Evolutionary conservation across 2,329 filamentous ascomycete genomes (phyloP).

Genomic region (Aspergillus quadricinctus): DNA sequence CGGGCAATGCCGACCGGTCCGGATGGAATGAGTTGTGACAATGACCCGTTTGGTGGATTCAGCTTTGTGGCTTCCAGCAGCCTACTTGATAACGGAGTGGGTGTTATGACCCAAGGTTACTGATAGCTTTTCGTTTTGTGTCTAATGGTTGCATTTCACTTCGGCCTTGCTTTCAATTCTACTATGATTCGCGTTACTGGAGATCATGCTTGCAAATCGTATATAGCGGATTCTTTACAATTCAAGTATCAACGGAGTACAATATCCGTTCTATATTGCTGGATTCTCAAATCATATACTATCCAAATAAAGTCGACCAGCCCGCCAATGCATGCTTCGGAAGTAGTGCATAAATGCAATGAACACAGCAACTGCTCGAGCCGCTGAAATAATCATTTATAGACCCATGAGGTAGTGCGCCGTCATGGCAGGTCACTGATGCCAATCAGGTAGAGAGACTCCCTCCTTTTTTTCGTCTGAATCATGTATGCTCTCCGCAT

Average conservation of each 20-base stretch:
- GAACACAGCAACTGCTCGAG: not conserved
- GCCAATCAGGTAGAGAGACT: not conserved
- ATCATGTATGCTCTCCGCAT: not conserved
- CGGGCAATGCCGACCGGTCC: slow-evolving; percentile 16
- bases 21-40: slow-evolving; percentile 22
- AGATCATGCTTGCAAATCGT: not conserved
- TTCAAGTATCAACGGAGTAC: not conserved
- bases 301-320: not conserved
- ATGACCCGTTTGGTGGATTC: slow-evolving; percentile 46
- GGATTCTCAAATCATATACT: not conserved
- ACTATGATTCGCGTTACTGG: not conserved
- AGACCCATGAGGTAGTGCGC: not conserved
- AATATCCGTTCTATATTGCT: not conserved
- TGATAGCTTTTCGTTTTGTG: slow-evolving; percentile 8
- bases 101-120: slow-evolving; percentile 23
- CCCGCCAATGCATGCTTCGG: not conserved
- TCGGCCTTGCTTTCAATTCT: not conserved
- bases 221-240: not conserved
- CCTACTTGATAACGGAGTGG: slow-evolving; percentile 39
- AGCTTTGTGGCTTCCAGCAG: slow-evolving; percentile 47
- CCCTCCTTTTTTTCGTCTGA: not conserved
- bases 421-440: not conserved
- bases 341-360: not conserved
- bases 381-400: not conserved
- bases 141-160: not conserved